These are phyloP conservation scores for Phaeosphaeriaceae sp. DNA, from an alignment of 2,329 filamentous ascomycete species.

Conservation along the genomic window DNA sequence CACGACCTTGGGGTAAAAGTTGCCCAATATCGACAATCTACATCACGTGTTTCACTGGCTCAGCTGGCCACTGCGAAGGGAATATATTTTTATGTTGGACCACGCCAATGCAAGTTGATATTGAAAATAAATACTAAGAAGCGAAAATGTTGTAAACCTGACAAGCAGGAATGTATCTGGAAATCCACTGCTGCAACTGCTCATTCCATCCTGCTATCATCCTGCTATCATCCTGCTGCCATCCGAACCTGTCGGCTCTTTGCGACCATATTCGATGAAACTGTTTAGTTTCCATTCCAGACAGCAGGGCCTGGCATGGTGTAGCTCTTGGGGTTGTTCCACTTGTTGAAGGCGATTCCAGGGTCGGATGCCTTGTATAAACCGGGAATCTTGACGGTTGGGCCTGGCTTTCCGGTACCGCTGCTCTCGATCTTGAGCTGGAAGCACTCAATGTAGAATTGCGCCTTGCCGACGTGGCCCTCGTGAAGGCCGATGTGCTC, in stretches of 20 bases:
- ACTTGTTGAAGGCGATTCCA: conserved; percentile 58
- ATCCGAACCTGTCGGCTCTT: too few species aligned
- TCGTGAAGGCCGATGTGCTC: conserved; percentile 45
- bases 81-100: neutral
- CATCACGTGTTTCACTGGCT: too few species aligned
- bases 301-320: conserved; percentile 39
- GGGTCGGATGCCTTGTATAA: conserved; percentile 57
- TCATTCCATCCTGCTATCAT: neutral
- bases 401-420: conserved; percentile 50
- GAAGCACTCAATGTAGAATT: conserved; percentile 47
- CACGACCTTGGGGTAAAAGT: neutral
- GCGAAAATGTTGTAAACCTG: neutral
- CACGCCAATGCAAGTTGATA: neutral
- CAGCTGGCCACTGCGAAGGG: too few species aligned
- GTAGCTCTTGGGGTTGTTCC: conserved; percentile 42
- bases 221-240: neutral
- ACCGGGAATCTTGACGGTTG: conserved; percentile 57
- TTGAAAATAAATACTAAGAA: neutral
- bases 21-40: neutral
- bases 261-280: too few species aligned
- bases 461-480: conserved; percentile 37
- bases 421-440: conserved; percentile 57
- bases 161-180: neutral
- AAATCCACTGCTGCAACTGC: conserved; percentile 3
- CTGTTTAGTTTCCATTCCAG: conserved; percentile 22